These are phyloP conservation scores for Daldinia vernicosa DNA, from an alignment of 495 filamentous ascomycete genomes.

Conservation along the genomic window DNA sequence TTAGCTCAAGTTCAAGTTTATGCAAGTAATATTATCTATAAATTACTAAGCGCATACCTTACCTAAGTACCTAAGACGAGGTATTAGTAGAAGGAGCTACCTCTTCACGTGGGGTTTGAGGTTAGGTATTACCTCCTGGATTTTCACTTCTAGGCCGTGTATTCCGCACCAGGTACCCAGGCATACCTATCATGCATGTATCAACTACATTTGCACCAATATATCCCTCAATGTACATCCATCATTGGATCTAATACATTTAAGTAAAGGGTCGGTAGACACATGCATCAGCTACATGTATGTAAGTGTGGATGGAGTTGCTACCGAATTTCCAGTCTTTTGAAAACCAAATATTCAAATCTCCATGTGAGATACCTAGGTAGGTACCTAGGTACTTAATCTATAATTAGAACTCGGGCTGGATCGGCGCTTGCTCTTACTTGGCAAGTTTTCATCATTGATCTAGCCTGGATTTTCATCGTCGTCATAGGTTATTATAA, in stretches of 20 bases:
- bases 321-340: background rate
- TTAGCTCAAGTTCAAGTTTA: constrained; percentile 1
- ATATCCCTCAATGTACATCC: no score
- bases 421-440: constrained; percentile 20
- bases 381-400: no score
- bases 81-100: background rate
- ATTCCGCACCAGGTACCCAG: no score
- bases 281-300: background rate
- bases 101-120: background rate
- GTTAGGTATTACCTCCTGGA: background rate
- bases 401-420: constrained; percentile 33
- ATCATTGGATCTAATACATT: background rate
- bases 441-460: constrained; percentile 13
- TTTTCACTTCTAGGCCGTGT: background rate
- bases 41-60: constrained; percentile 1
- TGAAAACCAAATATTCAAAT: background rate
- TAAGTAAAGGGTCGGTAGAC: background rate
- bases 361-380: background rate
- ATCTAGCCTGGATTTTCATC: background rate
- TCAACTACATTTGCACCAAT: background rate
- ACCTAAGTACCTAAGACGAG: background rate
- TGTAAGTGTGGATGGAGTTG: background rate
- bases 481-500: background rate
- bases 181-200: background rate
- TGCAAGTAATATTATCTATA: background rate